A percentile compares a stretch with the other conserved stretches of the same genome.
Evolutionary conservation across 257 asterid genomes (phyloP).

Genomic region (Striga asiatica): DNA sequence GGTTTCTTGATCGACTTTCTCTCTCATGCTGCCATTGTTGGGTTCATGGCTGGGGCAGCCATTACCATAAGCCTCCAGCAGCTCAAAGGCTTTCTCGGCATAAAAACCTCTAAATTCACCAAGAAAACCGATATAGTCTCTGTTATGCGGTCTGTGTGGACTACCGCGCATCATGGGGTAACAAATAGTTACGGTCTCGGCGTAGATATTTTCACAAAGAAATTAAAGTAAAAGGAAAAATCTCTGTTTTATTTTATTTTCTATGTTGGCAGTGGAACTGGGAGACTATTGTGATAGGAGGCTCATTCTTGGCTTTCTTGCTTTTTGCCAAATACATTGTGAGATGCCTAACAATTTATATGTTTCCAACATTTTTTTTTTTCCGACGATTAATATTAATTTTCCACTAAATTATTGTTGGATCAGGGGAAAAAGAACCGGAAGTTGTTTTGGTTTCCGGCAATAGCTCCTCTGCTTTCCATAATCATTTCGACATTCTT

Average conservation of each 20-base stretch:
- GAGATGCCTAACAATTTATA: slow-evolving; percentile 20
- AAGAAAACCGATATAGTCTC: slow-evolving; percentile 54
- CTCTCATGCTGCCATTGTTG: slow-evolving; percentile 67
- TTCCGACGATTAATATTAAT: no score
- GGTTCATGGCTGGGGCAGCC: slow-evolving; percentile 79
- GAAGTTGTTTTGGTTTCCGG: slow-evolving; percentile 63
- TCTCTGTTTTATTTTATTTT: no score
- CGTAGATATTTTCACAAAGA: no score
- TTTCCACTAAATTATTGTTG: not conserved
- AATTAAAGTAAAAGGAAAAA: no score
- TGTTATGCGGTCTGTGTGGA: slow-evolving; percentile 51
- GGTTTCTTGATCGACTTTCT: slow-evolving; percentile 75
- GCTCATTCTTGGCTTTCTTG: slow-evolving; percentile 46
- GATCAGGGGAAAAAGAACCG: slow-evolving; percentile 53
- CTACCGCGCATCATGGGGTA: slow-evolving; percentile 54
- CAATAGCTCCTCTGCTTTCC: slow-evolving; percentile 66
- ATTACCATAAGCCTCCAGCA: slow-evolving; percentile 67
- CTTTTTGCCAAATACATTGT: slow-evolving; percentile 49
- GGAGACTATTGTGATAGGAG: slow-evolving; percentile 60
- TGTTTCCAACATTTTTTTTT: no score
- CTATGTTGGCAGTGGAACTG: slow-evolving; percentile 56
- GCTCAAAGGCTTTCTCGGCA: slow-evolving; percentile 66
- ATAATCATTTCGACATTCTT: slow-evolving; percentile 52
- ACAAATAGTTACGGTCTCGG: no score
- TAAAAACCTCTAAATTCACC: slow-evolving; percentile 37